phyloP scores from a whole-genome alignment of 257 asterid species.

The Gardenia jasminoides region DNA sequence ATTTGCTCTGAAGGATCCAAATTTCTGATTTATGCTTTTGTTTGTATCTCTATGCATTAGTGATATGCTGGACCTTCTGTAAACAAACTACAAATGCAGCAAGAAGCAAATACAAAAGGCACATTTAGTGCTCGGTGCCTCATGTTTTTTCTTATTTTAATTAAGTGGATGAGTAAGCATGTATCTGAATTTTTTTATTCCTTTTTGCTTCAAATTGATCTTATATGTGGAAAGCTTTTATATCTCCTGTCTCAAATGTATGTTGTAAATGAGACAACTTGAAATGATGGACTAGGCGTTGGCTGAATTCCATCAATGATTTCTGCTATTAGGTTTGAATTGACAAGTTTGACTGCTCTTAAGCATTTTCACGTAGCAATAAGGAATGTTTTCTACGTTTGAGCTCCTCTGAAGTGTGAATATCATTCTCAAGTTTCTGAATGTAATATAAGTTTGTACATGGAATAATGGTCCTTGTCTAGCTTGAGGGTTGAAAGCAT shows the following conservation, averaged over 20 bases:
- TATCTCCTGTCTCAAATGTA: background rate
- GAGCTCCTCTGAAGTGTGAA: background rate
- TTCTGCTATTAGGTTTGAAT: background rate
- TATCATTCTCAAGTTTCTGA: background rate
- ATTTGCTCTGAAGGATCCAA: background rate
- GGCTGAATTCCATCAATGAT: background rate
- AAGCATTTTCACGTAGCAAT: background rate
- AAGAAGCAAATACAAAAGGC: background rate
- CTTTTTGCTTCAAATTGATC: background rate
- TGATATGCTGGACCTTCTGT: background rate
- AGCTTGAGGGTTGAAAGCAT: background rate
- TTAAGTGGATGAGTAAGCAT: background rate
- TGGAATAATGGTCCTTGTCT: background rate
- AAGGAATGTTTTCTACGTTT: background rate
- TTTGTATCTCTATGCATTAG: background rate
- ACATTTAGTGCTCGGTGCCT: background rate
- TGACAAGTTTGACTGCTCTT: background rate
- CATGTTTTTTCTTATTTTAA: background rate
- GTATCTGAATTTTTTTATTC: background rate
- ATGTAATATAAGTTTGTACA: background rate
- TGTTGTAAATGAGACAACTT: no score
- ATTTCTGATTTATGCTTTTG: background rate
- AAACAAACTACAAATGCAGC: background rate
- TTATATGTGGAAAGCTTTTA: background rate
- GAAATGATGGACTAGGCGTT: background rate